Percentiles rank a stretch among this genome's conserved stretches.
phyloP scores from a whole-genome alignment of 2,329 filamentous ascomycete genomes.

The Aureobasidium sp. region DNA sequence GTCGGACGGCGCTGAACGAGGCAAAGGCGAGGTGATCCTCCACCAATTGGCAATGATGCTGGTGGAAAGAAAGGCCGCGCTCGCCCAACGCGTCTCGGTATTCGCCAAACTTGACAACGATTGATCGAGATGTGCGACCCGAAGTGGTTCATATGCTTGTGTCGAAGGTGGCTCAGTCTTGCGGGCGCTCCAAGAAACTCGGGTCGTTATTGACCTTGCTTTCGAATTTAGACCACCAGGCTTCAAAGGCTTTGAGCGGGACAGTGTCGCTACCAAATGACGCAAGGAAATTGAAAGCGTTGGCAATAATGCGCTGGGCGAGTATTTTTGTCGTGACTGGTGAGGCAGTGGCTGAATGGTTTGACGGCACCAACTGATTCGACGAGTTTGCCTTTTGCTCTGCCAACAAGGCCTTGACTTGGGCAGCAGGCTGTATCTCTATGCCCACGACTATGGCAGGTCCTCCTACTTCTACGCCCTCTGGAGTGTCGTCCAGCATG shows the following conservation, averaged over 20 bases:
- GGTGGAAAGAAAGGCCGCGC: neutral
- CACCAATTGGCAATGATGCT: neutral
- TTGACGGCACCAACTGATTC: neutral
- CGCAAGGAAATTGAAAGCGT: constrained; percentile 93
- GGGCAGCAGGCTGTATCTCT: constrained; percentile 65
- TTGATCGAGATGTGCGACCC: neutral
- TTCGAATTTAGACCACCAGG: constrained; percentile 98
- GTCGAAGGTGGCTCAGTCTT: constrained; percentile 21
- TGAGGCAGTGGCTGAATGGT: constrained; percentile 23
- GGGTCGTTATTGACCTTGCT: constrained; percentile 76
- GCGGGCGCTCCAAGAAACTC: constrained; percentile 71
- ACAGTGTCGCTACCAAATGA: constrained; percentile 86
- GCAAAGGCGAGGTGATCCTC: neutral
- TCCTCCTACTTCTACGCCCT: neutral
- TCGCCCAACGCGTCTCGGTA: constrained; percentile 6
- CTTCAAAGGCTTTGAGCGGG: constrained; percentile 87
- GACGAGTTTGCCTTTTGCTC: constrained; percentile 39
- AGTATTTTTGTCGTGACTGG: constrained; percentile 62
- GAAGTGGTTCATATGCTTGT: neutral
- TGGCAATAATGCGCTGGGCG: constrained; percentile 89
- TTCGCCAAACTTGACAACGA: neutral
- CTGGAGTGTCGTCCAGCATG: constrained; percentile 33
- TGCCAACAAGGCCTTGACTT: constrained; percentile 62
- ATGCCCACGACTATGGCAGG: constrained; percentile 67
- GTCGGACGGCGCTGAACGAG: neutral